Base-by-base conservation (phyloP, 768 basidiomycete genomes). In the Kwoniella sp. region DNA sequence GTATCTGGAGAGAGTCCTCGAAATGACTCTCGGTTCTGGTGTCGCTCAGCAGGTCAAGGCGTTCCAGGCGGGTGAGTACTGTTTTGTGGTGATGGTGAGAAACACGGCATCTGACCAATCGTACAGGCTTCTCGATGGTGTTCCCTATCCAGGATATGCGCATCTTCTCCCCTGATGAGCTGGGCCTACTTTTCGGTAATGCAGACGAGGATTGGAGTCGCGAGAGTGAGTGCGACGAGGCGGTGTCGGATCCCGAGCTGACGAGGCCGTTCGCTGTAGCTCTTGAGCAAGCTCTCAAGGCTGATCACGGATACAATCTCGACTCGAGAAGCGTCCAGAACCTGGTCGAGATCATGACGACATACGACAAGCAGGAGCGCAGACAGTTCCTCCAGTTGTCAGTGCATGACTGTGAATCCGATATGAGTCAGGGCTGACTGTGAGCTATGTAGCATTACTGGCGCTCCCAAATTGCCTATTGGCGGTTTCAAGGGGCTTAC, bases 271-370 rank as follows among this genome's bases (percentile, higher is more conserved):
- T 8, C 25, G 26, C 15, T 5, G 23, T 41, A 50, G 93, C 90
- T 19, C 80, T 98, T 28, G 82, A 81, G 31, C 91, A 93, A 71
- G 84, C 87, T 3, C 73, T 96, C 72, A 98, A 96, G 74, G 95
- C 95, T 10, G 95, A 99, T 66, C 95, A 99, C 70, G 95, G 95
- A 7, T 99, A 92, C 79, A 91, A 93, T 66, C 84, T 86, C 11
- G 93, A 98, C 69, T 92, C 89, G 68, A 84, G 86, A 31, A 84
- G 90, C 0, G 92, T 99, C 54, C 83, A 85, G 38, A 84, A 89
- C 66, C 80, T 99, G 49, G 75, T 96, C 22, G 88, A 87, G 46
- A 81, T 89, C 57, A 88, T 99, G 84, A 79, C 87, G 1, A 81
- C 82, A 47, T 95, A 86, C 63, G 86, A 91, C 65, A 73, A 70